Conservation (phyloP, 2,329 filamentous ascomycete species). For the Byssochlamys sp. region DNA sequence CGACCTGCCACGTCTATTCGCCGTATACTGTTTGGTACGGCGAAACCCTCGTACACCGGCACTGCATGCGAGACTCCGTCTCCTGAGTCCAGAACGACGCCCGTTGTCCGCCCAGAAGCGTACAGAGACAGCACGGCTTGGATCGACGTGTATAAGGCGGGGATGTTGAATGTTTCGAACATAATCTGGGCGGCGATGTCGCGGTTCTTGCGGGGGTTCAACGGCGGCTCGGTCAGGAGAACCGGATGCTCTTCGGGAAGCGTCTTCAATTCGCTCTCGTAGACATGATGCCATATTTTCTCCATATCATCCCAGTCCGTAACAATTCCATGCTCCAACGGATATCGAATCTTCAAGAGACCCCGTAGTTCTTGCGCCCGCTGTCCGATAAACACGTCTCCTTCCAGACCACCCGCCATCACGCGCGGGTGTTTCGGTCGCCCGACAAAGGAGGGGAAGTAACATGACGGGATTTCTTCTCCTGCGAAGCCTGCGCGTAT, state of each 20-base stretch:
- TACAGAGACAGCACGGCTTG: conserved; percentile 94
- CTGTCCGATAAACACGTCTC: conserved; percentile 92
- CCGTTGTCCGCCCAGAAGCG: conserved; percentile 88
- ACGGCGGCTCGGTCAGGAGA: conserved; percentile 84
- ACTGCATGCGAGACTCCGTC: conserved; percentile 96
- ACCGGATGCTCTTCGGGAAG: conserved; percentile 98
- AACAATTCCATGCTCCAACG: conserved; percentile 92
- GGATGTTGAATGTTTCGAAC: conserved; percentile 98
- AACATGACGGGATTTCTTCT: conserved; percentile 90
- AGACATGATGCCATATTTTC: conserved; percentile 76
- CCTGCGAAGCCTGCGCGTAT: conserved; percentile 95
- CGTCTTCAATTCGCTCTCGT: conserved; percentile 89
- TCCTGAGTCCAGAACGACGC: conserved; percentile 87
- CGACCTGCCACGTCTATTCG: conserved; percentile 91
- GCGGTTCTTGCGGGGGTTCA: conserved; percentile 91
- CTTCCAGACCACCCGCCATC: conserved; percentile 89
- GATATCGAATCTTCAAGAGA: conserved; percentile 88
- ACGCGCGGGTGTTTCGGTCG: conserved; percentile 91
- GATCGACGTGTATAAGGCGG: conserved; percentile 89
- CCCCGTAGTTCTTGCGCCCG: conserved; percentile 84
- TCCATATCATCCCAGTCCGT: conserved; percentile 40
- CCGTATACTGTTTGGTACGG: conserved; percentile 88
- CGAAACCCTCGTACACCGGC: conserved; percentile 94
- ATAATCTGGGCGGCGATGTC: conserved; percentile 94
- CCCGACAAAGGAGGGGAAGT: conserved; percentile 93